Evolutionary conservation across 2,329 filamentous ascomycete species (phyloP).

Genomic region (Pochonia chlamydosporia): DNA sequence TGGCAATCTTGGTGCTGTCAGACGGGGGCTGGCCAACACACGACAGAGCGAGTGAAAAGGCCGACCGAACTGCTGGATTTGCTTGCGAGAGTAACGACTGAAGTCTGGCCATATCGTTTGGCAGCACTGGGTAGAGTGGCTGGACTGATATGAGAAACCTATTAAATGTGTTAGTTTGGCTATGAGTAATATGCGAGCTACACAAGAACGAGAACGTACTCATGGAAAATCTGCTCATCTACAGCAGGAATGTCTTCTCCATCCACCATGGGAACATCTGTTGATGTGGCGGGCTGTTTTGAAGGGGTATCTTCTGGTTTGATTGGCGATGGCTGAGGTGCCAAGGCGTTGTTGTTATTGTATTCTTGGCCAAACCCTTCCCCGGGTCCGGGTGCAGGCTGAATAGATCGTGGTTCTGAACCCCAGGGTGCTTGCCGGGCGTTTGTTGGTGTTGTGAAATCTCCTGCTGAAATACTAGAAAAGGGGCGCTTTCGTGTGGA

Average conservation of each 20-base stretch:
- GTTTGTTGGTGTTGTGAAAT: slow-evolving; percentile 33
- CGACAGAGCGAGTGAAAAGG: slow-evolving; percentile 59
- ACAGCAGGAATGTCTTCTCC: slow-evolving; percentile 13
- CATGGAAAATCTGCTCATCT: slow-evolving; percentile 40
- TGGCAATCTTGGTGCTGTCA: slow-evolving; percentile 39
- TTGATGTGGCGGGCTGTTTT: slow-evolving; percentile 26
- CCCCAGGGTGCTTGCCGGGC: slow-evolving; percentile 40
- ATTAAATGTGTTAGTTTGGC: not conserved
- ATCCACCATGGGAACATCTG: slow-evolving; percentile 27
- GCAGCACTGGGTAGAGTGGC: slow-evolving; percentile 60
- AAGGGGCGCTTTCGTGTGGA: slow-evolving; percentile 39
- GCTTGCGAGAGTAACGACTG: slow-evolving; percentile 51
- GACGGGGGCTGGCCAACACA: slow-evolving; percentile 40
- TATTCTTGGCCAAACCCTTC: slow-evolving; percentile 26
- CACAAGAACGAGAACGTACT: slow-evolving; percentile 26
- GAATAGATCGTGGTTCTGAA: slow-evolving; percentile 40
- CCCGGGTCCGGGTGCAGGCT: slow-evolving; percentile 32
- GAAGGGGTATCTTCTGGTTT: slow-evolving; percentile 31
- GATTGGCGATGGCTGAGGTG: slow-evolving; percentile 37
- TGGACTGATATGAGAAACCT: slow-evolving; percentile 63
- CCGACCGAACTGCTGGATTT: slow-evolving; percentile 51
- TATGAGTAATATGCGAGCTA: not conserved
- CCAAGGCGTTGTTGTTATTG: slow-evolving; percentile 36
- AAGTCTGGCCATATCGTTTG: slow-evolving; percentile 49
- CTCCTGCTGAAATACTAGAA: slow-evolving; percentile 39